Evolutionary conservation across 139 green algal species (phyloP).

Genomic region (Chlamydomonas asymmetrica): DNA sequence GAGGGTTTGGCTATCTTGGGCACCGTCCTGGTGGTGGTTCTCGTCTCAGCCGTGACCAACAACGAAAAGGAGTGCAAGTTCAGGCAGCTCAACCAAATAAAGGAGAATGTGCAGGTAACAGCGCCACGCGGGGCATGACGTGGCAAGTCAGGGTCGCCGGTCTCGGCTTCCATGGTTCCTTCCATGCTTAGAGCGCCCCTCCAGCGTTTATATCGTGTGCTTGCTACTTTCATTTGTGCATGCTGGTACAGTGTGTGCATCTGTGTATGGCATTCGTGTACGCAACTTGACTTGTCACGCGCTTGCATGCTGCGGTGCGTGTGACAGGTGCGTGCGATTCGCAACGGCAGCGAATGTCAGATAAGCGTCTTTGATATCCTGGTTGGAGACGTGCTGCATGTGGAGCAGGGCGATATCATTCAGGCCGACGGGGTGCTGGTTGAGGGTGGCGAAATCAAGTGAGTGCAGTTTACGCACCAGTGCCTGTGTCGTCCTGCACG

Average conservation of each 20-base stretch:
- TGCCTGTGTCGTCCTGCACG: too few species aligned
- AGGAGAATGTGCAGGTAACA: slow-evolving; percentile 62
- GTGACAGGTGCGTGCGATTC: slow-evolving; percentile 67
- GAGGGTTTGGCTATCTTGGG: slow-evolving; percentile 78
- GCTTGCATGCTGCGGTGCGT: background rate
- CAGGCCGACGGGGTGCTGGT: slow-evolving; percentile 77
- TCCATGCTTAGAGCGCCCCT: background rate
- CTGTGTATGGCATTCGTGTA: too few species aligned
- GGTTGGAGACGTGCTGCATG: slow-evolving; percentile 78
- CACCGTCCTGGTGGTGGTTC: slow-evolving; percentile 71
- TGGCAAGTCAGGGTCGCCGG: too few species aligned
- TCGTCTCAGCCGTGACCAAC: slow-evolving; percentile 75
- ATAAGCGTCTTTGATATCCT: slow-evolving; percentile 68
- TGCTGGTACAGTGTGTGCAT: too few species aligned
- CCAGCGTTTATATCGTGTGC: background rate
- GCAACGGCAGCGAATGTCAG: slow-evolving; percentile 45
- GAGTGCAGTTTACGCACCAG: too few species aligned
- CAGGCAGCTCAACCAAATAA: slow-evolving; percentile 67
- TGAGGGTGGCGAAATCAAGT: slow-evolving; percentile 65
- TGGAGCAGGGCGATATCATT: slow-evolving; percentile 86
- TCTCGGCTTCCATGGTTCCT: too few species aligned
- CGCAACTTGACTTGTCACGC: too few species aligned
- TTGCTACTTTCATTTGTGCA: background rate
- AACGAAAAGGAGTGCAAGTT: slow-evolving; percentile 91
- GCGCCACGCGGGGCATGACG: too few species aligned